phyloP scores from a whole-genome alignment of 2,329 filamentous ascomycete species.

The Colletotrichum chlorophyti region DNA sequence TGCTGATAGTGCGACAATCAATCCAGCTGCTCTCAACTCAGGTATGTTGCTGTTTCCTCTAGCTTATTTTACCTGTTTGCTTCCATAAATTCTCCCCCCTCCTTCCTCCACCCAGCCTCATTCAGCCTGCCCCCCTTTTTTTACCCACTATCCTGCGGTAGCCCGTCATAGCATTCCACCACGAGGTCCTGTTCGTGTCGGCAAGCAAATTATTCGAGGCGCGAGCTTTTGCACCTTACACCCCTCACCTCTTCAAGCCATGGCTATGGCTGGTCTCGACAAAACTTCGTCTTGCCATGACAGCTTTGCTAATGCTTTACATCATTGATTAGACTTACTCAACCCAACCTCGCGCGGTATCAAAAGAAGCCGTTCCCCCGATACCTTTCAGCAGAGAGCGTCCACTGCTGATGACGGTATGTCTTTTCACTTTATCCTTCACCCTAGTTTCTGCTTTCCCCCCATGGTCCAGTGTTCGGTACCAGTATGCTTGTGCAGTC shows the following conservation, averaged over 20 bases:
- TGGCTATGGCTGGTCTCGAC: slow-evolving; percentile 19
- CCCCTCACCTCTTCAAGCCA: slow-evolving; percentile 6
- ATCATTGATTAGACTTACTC: slow-evolving; percentile 53
- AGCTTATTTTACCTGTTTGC: too few species aligned
- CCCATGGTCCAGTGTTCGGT: not conserved
- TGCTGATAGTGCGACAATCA: slow-evolving; percentile 88
- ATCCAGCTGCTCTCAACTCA: slow-evolving; percentile 86
- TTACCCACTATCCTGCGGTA: slow-evolving; percentile 4
- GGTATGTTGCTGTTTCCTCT: slow-evolving; percentile 70
- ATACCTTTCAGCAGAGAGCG: slow-evolving; percentile 64
- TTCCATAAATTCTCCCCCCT: slow-evolving; percentile 26
- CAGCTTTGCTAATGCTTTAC: slow-evolving; percentile 36
- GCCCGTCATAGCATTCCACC: slow-evolving; percentile 28
- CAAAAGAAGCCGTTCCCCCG: slow-evolving; percentile 82
- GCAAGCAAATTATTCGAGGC: slow-evolving; percentile 4
- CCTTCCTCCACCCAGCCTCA: slow-evolving; percentile 13
- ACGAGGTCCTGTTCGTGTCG: slow-evolving; percentile 11
- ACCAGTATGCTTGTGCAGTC: slow-evolving; percentile 17
- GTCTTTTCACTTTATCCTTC: slow-evolving; percentile 48
- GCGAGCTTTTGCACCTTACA: slow-evolving; percentile 2
- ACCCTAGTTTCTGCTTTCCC: slow-evolving; percentile 37
- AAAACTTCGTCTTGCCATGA: slow-evolving; percentile 17
- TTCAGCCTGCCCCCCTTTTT: slow-evolving; percentile 20
- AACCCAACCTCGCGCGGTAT: slow-evolving; percentile 68
- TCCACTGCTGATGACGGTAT: slow-evolving; percentile 75